These are phyloP conservation scores for Clarkia xantiana DNA, from an alignment of 345 rosid species.

Conservation along the genomic window DNA sequence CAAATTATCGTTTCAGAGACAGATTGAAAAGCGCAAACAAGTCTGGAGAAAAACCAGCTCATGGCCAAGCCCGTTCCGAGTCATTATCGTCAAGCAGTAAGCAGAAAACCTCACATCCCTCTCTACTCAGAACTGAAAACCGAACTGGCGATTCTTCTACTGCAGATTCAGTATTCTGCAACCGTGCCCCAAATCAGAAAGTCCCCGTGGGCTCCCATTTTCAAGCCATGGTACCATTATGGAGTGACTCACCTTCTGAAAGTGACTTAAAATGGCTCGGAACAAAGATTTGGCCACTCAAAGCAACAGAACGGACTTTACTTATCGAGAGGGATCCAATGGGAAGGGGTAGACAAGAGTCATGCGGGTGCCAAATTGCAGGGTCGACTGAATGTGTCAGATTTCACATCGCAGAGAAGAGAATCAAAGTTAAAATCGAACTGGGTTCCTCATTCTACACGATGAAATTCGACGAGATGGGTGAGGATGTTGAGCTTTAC, in stretches of 20 bases:
- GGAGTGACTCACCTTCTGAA: constrained; percentile 38
- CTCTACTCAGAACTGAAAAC: constrained; percentile 5
- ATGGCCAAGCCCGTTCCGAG: constrained; percentile 15
- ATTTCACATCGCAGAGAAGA: constrained; percentile 52
- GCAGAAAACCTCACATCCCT: constrained; percentile 12
- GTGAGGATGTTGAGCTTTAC: constrained; percentile 39
- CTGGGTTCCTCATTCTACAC: constrained; percentile 47
- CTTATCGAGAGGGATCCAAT: constrained; percentile 70
- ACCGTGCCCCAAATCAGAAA: constrained; percentile 13
- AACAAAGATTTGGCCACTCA: constrained; percentile 55
- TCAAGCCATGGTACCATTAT: constrained; percentile 70
- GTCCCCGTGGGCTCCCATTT: constrained; percentile 43
- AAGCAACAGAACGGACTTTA: constrained; percentile 14
- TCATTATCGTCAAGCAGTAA: constrained; percentile 16
- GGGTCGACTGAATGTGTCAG: constrained; percentile 61
- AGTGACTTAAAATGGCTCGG: constrained; percentile 75
- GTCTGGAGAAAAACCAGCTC: constrained; percentile 11
- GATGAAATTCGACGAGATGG: constrained; percentile 61
- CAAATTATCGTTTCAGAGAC: constrained; percentile 62
- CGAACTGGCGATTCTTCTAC: constrained; percentile 12
- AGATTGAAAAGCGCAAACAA: constrained; percentile 27
- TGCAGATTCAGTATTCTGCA: constrained; percentile 21
- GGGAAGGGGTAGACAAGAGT: constrained; percentile 72
- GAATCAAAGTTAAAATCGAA: constrained; percentile 41
- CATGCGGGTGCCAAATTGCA: constrained; percentile 55